Evolutionary conservation across 495 filamentous ascomycete genomes (phyloP), one percentile per base, ranked within the genome.

Genomic region (Penicillium nucicola): DNA sequence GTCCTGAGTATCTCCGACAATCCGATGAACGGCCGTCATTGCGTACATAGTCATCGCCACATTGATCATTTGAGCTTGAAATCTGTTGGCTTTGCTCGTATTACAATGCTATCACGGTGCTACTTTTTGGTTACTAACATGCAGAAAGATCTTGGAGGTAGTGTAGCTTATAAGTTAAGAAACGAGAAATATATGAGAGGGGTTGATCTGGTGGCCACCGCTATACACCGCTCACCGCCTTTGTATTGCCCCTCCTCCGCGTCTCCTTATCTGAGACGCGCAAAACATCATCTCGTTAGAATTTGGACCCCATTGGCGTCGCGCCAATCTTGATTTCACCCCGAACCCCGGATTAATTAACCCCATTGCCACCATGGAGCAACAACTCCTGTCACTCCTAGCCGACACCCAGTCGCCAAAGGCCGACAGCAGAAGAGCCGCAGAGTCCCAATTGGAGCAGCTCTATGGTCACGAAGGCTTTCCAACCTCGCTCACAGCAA

Each of bases 351-450:
- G n/a, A 12, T 35, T 52, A 48, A 54, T 42, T 38, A 18, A 49
- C 47, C 43, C 50, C 15, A 19, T 33, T 13, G 40, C 37, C 33
- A 19, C 50, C 52, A 92, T 92, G 88, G 90, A 95, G 78, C 86
- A 92, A 73, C 81, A 90, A 69, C 80, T 96, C 56, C 80, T 90
- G 55, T 80, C 81, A 58, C 77, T 95, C 58, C 85, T 96, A 40
- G 79, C 84, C 48, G 84, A 86, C 67, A 93, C 91, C 13, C 89
- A 95, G 65, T 81, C 82, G 46, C 53, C 84, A 45, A 74, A 78
- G 19, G 82, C 88, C 57, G 81, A 76, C 39, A 81, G 85, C 14
- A 82, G 91, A 64, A 88, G 84, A 63, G 77, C 88, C 52, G 91
- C 91, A 50, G 91, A 96, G 68, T 73, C 81, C 55, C 85, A 89